Evolutionary conservation across 1,284 basidiomycete species (phyloP).

Genomic region (Rhodofomes roseus): DNA sequence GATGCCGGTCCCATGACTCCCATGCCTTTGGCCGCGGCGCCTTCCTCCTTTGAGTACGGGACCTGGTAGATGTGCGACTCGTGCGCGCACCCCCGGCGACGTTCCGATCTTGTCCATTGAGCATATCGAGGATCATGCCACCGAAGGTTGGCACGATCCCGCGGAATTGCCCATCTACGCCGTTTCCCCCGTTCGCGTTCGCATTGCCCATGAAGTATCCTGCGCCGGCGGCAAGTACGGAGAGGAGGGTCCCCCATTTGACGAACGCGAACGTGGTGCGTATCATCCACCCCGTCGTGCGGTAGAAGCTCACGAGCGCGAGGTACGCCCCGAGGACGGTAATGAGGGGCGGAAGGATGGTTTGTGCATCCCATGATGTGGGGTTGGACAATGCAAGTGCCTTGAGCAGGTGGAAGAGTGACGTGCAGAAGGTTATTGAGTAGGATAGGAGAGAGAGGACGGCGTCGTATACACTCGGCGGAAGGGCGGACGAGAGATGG

Average conservation of each 20-base stretch:
- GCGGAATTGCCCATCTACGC: slow-evolving; percentile 11
- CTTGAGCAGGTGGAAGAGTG: slow-evolving; percentile 42
- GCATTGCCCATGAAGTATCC: slow-evolving; percentile 49
- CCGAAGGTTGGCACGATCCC: slow-evolving; percentile 39
- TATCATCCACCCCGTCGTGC: slow-evolving; percentile 71
- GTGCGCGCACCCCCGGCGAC: slow-evolving; percentile 27
- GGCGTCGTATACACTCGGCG: slow-evolving; percentile 50
- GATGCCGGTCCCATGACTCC: slow-evolving; percentile 62
- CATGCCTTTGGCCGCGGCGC: slow-evolving; percentile 49
- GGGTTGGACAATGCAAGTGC: slow-evolving; percentile 48
- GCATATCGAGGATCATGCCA: slow-evolving; percentile 38
- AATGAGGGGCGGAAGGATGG: slow-evolving; percentile 68
- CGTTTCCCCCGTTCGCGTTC: slow-evolving; percentile 30
- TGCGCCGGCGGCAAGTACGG: slow-evolving; percentile 42
- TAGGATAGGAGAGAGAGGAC: slow-evolving; percentile 51
- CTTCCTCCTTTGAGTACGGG: slow-evolving; percentile 21
- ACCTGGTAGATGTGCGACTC: slow-evolving; percentile 22
- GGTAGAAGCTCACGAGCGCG: slow-evolving; percentile 67
- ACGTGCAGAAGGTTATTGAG: slow-evolving; percentile 45
- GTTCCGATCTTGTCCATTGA: slow-evolving; percentile 39
- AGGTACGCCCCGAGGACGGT: slow-evolving; percentile 69
- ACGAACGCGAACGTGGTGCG: slow-evolving; percentile 61
- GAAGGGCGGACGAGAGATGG: slow-evolving; percentile 51
- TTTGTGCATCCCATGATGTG: slow-evolving; percentile 61
- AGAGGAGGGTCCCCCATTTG: slow-evolving; percentile 70